Conservation (phyloP, 306 rosid species). For the Cajanus cajan region DNA sequence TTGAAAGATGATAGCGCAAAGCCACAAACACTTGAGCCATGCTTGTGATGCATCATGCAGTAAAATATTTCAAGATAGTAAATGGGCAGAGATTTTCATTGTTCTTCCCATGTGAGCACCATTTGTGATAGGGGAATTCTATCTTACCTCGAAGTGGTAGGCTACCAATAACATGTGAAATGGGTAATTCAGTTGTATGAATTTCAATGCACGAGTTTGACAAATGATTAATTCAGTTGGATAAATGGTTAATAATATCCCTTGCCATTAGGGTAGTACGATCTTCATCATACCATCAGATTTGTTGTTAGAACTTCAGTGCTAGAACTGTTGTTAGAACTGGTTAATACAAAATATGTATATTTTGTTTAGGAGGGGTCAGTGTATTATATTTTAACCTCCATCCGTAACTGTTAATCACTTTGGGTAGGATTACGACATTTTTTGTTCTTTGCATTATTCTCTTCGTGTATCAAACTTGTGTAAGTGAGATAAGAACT, state of each 20-base stretch:
- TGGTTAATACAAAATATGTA: no score
- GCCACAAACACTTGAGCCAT: background rate
- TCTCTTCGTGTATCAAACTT: background rate
- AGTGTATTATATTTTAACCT: background rate
- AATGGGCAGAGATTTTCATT: background rate
- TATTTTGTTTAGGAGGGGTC: background rate
- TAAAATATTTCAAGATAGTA: background rate
- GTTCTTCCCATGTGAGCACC: background rate
- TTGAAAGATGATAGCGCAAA: background rate
- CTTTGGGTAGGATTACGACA: background rate
- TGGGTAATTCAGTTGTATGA: background rate
- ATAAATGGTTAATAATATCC: background rate
- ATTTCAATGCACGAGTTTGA: background rate
- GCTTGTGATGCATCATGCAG: slow-evolving; percentile 11
- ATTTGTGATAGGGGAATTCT: background rate
- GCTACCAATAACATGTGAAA: slow-evolving; percentile 3
- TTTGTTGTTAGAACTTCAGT: no score
- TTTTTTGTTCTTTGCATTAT: background rate
- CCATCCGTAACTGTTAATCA: background rate
- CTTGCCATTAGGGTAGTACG: background rate
- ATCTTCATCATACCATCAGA: background rate
- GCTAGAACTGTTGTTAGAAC: background rate
- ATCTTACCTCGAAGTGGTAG: background rate
- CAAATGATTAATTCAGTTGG: background rate
- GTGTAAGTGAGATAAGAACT: background rate